Evolutionary conservation across 2,329 filamentous ascomycete species (phyloP), one percentile per base, ranked within the genome.

Genomic region (Kalaharituber pfeilii): DNA sequence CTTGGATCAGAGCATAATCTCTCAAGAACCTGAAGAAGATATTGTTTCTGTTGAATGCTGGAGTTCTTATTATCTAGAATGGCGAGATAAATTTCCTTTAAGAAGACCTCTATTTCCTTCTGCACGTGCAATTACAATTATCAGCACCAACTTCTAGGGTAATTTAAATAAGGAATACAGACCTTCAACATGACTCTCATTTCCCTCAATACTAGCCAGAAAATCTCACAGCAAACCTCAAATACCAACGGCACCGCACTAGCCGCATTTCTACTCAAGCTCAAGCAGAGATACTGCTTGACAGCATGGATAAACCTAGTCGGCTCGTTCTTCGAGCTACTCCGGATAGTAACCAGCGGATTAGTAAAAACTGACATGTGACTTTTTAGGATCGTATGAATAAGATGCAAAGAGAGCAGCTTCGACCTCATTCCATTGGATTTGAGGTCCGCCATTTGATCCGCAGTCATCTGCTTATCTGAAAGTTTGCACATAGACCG

Each of bases 401-500:
- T 91, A 57, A 96, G 81, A 67, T 98, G 88, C 54, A 98, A 77
- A 15, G 91, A 95, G 58, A 98, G 79, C 51, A 98, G 75, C 69
- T 98, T 98, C 2, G 89, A 95, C 57, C 91, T 82, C 89, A 98
- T 98, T 33, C 89, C 86, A 65, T 95, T 88, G 18, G 88, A 89
- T 54, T 86, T 87, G 51, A 94, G 72, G 65, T 98, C 91, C 64
- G 89, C 87, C 20, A 94, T 80, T 67, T 96, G 88, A 58, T 98
- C 91, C 2, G 87, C 80, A 7, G 85, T 80, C 25, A 98, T 73
- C 39, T 87, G 73, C 67, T 98, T 98, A 59, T 89, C 95, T 56
- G 89, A 95, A 47, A 98, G 73, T 69, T 95, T 94, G 74, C 93
- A 98, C 71, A 98, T 91, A 2, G 91, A 94, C 28, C 91, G 79